phyloP scores from a whole-genome alignment of 805 yeast genomes.

The Komagataella populi region DNA sequence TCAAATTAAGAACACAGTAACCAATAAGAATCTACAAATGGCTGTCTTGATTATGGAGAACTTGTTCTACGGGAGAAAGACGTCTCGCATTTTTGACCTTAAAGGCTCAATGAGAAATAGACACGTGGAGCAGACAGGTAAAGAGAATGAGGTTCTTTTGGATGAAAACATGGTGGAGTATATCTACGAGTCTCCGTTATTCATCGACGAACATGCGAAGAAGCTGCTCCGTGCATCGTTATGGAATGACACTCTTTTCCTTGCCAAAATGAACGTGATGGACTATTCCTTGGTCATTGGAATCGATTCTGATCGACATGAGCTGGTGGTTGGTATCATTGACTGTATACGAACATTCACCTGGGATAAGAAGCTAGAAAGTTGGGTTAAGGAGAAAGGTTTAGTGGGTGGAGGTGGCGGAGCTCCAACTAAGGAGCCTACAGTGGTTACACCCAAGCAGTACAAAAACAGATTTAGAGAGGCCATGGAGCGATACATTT shows the following conservation, averaged over 20 bases:
- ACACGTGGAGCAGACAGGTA: constrained; percentile 93
- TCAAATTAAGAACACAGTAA: constrained; percentile 65
- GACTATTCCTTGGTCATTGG: constrained; percentile 94
- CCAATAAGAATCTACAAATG: constrained; percentile 69
- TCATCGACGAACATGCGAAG: constrained; percentile 86
- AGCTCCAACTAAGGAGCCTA: constrained; percentile 83
- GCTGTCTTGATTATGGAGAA: constrained; percentile 95
- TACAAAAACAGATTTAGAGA: constrained; percentile 89
- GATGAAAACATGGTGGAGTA: constrained; percentile 99
- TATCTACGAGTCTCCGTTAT: constrained; percentile 90
- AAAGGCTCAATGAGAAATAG: constrained; percentile 97
- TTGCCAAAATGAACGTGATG: constrained; percentile 97
- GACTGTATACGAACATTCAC: constrained; percentile 92
- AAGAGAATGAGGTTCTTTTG: constrained; percentile 81
- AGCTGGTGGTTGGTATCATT: constrained; percentile 84
- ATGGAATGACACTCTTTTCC: constrained; percentile 89
- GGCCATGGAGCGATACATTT: constrained; percentile 91
- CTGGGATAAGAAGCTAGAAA: constrained; percentile 96
- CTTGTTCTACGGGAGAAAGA: constrained; percentile 70
- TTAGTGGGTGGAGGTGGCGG: constrained; percentile 60
- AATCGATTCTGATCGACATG: constrained; percentile 54
- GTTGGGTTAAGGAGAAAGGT: constrained; percentile 96
- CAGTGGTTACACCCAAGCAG: constrained; percentile 94
- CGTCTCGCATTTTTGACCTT: constrained; percentile 81
- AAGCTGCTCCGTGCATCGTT: constrained; percentile 74